These are phyloP conservation scores for Erodium maritimum DNA, from an alignment of 345 rosid species.

Conservation along the genomic window DNA sequence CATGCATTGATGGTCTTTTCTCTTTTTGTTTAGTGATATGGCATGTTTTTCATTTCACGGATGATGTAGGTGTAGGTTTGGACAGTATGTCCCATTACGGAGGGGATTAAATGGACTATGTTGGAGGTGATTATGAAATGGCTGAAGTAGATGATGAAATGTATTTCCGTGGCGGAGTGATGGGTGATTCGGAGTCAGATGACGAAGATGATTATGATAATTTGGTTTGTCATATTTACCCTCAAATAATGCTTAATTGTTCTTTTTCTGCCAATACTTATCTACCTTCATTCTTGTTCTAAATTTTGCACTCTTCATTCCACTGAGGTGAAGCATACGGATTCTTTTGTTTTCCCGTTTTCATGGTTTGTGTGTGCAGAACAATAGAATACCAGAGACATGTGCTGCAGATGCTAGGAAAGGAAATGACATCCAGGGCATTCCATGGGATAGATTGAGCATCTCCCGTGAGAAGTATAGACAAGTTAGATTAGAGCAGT, in stretches of 20 bases:
- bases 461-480: constrained; percentile 43
- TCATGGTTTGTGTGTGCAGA: constrained; percentile 10
- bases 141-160: constrained; percentile 42
- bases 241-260: too few species aligned
- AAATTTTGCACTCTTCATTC: too few species aligned
- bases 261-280: too few species aligned
- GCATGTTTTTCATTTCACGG: too few species aligned
- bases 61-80: constrained; percentile 11
- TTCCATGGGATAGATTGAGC: constrained; percentile 56
- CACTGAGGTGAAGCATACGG: too few species aligned
- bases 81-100: constrained; percentile 29
- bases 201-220: constrained; percentile 37
- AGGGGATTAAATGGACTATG: constrained; percentile 29
- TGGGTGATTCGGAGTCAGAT: constrained; percentile 44
- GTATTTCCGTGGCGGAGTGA: constrained; percentile 32
- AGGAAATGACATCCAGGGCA: constrained; percentile 63
- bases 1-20: too few species aligned
- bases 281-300: too few species aligned
- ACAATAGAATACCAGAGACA: constrained; percentile 35
- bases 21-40: too few species aligned
- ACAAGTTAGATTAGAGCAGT: constrained; percentile 49
- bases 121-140: constrained; percentile 36
- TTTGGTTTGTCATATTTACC: constrained; percentile 16
- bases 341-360: too few species aligned
- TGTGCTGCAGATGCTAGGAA: constrained; percentile 42